Percentiles rank a stretch among this genome's conserved stretches.
Evolutionary conservation across 257 asterid genomes (phyloP).

Genomic region (Solanum gandarillasii): DNA sequence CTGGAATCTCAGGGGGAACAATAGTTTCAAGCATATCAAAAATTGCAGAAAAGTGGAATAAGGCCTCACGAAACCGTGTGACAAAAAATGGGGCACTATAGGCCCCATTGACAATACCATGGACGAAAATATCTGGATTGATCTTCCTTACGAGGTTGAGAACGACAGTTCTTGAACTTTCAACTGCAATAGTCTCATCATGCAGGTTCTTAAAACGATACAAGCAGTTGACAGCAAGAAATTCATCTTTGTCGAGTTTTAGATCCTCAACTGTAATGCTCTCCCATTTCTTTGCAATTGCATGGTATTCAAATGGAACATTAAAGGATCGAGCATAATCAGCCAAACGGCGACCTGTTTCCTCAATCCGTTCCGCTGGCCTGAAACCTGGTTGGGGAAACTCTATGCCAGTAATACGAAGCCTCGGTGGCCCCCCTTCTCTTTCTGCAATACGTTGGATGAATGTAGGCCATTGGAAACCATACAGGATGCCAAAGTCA

Average conservation of each 20-base stretch:
- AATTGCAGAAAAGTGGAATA: constrained; percentile 59
- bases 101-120: constrained; percentile 59
- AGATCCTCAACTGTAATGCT: constrained; percentile 46
- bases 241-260: constrained; percentile 47
- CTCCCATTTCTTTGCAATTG: constrained; percentile 71
- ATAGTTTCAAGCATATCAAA: constrained; percentile 61
- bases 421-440: constrained; percentile 56
- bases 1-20: constrained; percentile 47
- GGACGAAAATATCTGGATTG: constrained; percentile 50
- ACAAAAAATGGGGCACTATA: constrained; percentile 57
- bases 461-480: constrained; percentile 60
- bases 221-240: constrained; percentile 45
- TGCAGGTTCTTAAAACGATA: constrained; percentile 41
- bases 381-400: constrained; percentile 67
- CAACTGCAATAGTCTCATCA: constrained; percentile 48
- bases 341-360: constrained; percentile 51
- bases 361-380: constrained; percentile 57
- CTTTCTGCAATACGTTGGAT: constrained; percentile 36
- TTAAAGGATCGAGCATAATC: constrained; percentile 36
- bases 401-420: constrained; percentile 61
- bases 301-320: constrained; percentile 53
- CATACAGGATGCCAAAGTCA: constrained; percentile 62
- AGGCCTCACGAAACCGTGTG: constrained; percentile 61
- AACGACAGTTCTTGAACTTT: constrained; percentile 41
- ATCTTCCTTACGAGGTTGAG: constrained; percentile 47